phyloP scores from a whole-genome alignment of 805 yeast genomes.

The Candida orba region DNA sequence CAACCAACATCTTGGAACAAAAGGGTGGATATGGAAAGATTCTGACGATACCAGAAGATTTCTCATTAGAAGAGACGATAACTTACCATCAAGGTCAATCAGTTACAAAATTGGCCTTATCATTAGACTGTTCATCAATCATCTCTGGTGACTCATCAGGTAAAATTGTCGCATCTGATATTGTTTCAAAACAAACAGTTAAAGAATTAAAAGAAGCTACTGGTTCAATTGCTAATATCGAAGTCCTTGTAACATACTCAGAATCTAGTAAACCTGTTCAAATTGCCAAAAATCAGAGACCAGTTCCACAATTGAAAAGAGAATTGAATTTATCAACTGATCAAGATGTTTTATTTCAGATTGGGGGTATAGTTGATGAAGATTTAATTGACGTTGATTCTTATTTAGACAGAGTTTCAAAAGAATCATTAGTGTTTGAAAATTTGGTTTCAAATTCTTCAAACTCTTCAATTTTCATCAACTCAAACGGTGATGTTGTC shows the following conservation, averaged over 20 bases:
- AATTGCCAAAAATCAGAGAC: conserved; percentile 21
- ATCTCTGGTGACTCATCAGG: conserved; percentile 75
- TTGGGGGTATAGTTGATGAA: conserved; percentile 19
- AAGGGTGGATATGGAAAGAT: conserved; percentile 25
- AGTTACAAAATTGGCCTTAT: conserved; percentile 49
- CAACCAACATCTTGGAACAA: conserved; percentile 22
- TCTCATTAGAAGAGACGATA: conserved; percentile 41
- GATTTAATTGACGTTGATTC: conserved; percentile 33
- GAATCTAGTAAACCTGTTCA: conserved; percentile 5
- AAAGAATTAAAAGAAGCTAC: conserved; percentile 40
- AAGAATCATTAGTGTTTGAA: conserved; percentile 47
- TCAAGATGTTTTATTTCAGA: conserved; percentile 36
- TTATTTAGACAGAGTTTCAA: conserved; percentile 42
- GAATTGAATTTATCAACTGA: conserved; percentile 39
- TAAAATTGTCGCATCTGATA: conserved; percentile 58
- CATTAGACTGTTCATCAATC: conserved; percentile 68
- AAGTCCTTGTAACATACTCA: conserved; percentile 10
- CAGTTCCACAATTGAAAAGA: conserved; percentile 63
- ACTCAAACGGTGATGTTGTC: conserved; percentile 2
- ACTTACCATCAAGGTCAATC: conserved; percentile 38
- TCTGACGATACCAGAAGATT: conserved; percentile 36
- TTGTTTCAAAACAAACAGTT: conserved; percentile 59
- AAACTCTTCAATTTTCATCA: conserved; percentile 30
- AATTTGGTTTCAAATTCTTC: conserved; percentile 29
- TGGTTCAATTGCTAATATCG: conserved; percentile 14